phyloP scores from a whole-genome alignment of 768 basidiomycete genomes.

The Hebeloma cylindrosporum region DNA sequence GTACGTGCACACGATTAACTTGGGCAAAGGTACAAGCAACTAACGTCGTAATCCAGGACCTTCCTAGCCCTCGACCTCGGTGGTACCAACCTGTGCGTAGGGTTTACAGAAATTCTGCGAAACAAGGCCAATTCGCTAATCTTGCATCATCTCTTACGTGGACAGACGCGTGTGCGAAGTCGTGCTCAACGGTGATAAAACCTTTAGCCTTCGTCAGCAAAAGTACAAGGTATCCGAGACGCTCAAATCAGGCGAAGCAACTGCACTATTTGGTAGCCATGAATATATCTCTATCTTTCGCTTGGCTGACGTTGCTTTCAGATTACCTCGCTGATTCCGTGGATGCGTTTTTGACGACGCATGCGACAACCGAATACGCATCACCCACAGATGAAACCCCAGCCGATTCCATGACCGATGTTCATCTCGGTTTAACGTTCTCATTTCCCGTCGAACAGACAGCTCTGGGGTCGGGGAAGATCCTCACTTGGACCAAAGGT shows the following conservation, averaged over 20 bases:
- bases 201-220: slow-evolving; percentile 88
- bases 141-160: slow-evolving; percentile 3
- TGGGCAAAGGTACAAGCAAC: slow-evolving; percentile 2
- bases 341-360: slow-evolving; percentile 84
- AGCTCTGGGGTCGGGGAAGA: slow-evolving; percentile 84
- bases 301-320: slow-evolving; percentile 31
- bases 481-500: slow-evolving; percentile 96
- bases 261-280: slow-evolving; percentile 74
- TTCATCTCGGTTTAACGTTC: slow-evolving; percentile 88
- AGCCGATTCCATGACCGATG: slow-evolving; percentile 28
- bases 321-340: slow-evolving; percentile 98
- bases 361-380: slow-evolving; percentile 46
- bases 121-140: no score
- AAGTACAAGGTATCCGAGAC: slow-evolving; percentile 96
- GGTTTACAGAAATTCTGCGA: no score
- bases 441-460: slow-evolving; percentile 98
- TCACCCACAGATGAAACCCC: slow-evolving; percentile 22
- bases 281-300: slow-evolving; percentile 2
- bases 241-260: slow-evolving; percentile 91
- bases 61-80: slow-evolving; percentile 97
- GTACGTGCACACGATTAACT: slow-evolving; percentile 39
- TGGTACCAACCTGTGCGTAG: slow-evolving; percentile 94
- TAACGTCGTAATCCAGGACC: slow-evolving; percentile 53
- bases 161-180: slow-evolving; percentile 93
- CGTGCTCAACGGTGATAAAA: slow-evolving; percentile 82